These are phyloP conservation scores for Scenedesmus sp. DNA, from an alignment of 163 green algal genomes.

Conservation along the genomic window DNA sequence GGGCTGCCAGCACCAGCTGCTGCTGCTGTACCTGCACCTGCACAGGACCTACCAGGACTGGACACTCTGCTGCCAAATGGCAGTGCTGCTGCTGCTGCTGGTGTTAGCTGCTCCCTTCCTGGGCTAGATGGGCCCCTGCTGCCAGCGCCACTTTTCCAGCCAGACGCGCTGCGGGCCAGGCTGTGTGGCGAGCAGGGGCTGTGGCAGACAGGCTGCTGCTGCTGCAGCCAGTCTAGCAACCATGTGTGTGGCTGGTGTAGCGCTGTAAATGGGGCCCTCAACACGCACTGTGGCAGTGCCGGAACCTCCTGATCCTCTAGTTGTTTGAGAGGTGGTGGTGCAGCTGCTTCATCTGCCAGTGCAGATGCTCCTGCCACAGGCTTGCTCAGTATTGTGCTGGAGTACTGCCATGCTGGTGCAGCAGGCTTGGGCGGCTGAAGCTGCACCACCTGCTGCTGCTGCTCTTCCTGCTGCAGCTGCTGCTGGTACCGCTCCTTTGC, in stretches of 20 bases:
- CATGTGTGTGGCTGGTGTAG: conserved; percentile 13
- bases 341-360: background rate
- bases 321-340: background rate
- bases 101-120: background rate
- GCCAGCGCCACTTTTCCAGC: background rate
- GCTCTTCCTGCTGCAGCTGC: conserved; percentile 17
- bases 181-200: background rate
- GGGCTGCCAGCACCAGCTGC: background rate
- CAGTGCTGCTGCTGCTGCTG: background rate
- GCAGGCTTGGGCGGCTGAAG: background rate
- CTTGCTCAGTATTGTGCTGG: background rate
- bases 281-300: background rate
- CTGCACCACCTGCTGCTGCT: background rate
- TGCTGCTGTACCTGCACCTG: background rate
- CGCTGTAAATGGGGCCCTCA: background rate
- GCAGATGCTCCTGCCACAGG: background rate
- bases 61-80: background rate
- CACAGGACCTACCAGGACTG: background rate
- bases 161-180: background rate
- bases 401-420: too few relatives aligned
- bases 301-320: background rate
- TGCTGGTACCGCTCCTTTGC: conserved; percentile 3
- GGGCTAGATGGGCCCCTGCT: background rate
- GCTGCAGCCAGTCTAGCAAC: conserved; percentile 14
- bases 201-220: background rate